phyloP scores from a whole-genome alignment of 1,284 basidiomycete genomes.

The Mixia osmundae region DNA sequence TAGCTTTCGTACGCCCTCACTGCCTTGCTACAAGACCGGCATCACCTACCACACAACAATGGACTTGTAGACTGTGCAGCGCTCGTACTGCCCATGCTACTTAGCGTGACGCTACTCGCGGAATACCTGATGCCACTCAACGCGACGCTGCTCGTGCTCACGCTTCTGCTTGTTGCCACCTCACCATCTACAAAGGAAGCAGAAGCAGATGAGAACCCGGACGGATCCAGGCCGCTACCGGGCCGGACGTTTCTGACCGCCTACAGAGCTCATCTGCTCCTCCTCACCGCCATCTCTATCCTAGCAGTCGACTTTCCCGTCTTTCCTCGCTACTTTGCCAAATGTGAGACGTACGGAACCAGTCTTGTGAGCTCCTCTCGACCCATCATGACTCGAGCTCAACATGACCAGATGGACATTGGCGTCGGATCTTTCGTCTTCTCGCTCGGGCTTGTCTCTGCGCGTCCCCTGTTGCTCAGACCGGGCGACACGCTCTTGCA shows the following conservation, averaged over 20 bases:
- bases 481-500: constrained; percentile 27
- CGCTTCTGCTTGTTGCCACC: background rate
- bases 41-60: constrained; percentile 2
- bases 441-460: constrained; percentile 71
- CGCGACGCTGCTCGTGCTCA: constrained; percentile 22
- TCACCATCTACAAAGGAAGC: constrained; percentile 5
- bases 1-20: constrained; percentile 49
- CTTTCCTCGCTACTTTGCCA: constrained; percentile 68
- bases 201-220: constrained; percentile 9
- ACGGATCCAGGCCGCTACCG: constrained; percentile 2
- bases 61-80: constrained; percentile 34
- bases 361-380: constrained; percentile 39
- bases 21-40: constrained; percentile 26
- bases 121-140: constrained; percentile 32
- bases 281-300: constrained; percentile 74
- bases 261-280: constrained; percentile 85
- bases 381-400: background rate
- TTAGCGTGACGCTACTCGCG: constrained; percentile 54
- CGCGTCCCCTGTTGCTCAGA: constrained; percentile 34
- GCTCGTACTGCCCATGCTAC: constrained; percentile 47
- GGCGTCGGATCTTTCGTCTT: constrained; percentile 94
- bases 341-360: constrained; percentile 84
- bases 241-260: constrained; percentile 41
- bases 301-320: constrained; percentile 87
- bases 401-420: constrained; percentile 57